phyloP scores from a whole-genome alignment of 805 yeast genomes.

The Starmera quercuum region DNA sequence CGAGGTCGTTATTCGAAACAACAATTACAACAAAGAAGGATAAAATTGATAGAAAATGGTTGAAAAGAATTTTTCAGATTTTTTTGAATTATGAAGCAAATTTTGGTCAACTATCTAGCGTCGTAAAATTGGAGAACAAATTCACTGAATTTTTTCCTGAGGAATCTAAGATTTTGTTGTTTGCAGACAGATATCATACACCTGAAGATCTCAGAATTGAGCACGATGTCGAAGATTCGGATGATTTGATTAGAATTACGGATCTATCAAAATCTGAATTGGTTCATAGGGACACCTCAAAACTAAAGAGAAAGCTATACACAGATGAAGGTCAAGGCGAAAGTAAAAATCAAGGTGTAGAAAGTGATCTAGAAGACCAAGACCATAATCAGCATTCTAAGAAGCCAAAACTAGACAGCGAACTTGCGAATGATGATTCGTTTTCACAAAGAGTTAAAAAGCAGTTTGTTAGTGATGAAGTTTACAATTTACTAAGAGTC shows the following conservation, averaged over 20 bases:
- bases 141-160: conserved; percentile 61
- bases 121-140: conserved; percentile 58
- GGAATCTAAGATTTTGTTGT: conserved; percentile 28
- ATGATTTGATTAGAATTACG: conserved; percentile 18
- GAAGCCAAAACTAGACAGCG: background rate
- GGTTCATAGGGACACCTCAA: no score
- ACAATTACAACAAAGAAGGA: conserved; percentile 42
- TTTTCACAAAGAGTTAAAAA: conserved; percentile 3
- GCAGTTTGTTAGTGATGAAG: conserved; percentile 28
- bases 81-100: conserved; percentile 64
- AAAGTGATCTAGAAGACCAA: no score
- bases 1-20: conserved; percentile 77
- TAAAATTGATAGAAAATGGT: conserved; percentile 21
- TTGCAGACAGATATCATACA: conserved; percentile 27
- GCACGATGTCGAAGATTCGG: conserved; percentile 19
- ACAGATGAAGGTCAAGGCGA: background rate
- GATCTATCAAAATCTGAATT: conserved; percentile 18
- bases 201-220: background rate
- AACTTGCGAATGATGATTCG: conserved; percentile 3
- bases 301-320: no score
- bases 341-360: background rate
- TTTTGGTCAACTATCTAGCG: conserved; percentile 63
- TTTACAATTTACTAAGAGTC: conserved; percentile 43
- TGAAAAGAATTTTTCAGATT: conserved; percentile 42
- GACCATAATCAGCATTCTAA: no score